Conservation (phyloP, 2,329 filamentous ascomycete genomes). For the Colletotrichum neosansevieriae region DNA sequence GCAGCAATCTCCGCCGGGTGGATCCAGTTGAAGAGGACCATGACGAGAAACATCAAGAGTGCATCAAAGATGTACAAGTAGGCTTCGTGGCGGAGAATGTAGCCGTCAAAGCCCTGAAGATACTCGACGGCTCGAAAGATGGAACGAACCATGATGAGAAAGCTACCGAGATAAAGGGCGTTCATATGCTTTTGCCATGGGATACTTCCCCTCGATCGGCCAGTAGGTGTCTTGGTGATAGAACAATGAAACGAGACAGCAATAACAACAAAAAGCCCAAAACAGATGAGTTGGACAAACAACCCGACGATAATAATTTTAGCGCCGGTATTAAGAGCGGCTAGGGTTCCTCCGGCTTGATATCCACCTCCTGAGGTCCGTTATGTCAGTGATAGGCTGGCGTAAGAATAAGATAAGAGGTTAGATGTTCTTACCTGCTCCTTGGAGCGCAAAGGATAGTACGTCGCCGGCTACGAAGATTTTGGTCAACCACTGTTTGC, state of each 20-base stretch:
- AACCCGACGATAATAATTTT: slow-evolving; percentile 65
- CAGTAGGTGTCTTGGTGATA: slow-evolving; percentile 43
- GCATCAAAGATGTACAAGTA: slow-evolving; percentile 55
- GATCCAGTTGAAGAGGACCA: slow-evolving; percentile 40
- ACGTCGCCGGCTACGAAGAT: slow-evolving; percentile 68
- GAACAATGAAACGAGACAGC: slow-evolving; percentile 59
- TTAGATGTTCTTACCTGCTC: slow-evolving; percentile 48
- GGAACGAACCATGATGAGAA: slow-evolving; percentile 56
- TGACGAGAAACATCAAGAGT: slow-evolving; percentile 49
- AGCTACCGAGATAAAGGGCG: slow-evolving; percentile 45
- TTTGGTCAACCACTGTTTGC: slow-evolving; percentile 60
- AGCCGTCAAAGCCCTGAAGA: slow-evolving; percentile 49
- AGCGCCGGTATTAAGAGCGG: slow-evolving; percentile 49
- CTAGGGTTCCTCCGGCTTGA: slow-evolving; percentile 24
- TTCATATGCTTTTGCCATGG: slow-evolving; percentile 49
- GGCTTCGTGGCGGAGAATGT: slow-evolving; percentile 50
- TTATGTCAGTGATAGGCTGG: too few species aligned
- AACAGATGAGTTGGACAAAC: slow-evolving; percentile 66
- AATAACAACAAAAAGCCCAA: slow-evolving; percentile 64
- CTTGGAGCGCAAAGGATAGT: slow-evolving; percentile 64
- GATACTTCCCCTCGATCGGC: slow-evolving; percentile 41
- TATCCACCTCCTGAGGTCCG: slow-evolving; percentile 27
- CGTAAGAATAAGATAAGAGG: too few species aligned
- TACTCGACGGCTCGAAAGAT: slow-evolving; percentile 59
- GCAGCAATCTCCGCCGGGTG: slow-evolving; percentile 24